Percentiles rank a stretch among this genome's conserved stretches.
phyloP scores from a whole-genome alignment of 257 asterid genomes.

The Solanum rostratum region DNA sequence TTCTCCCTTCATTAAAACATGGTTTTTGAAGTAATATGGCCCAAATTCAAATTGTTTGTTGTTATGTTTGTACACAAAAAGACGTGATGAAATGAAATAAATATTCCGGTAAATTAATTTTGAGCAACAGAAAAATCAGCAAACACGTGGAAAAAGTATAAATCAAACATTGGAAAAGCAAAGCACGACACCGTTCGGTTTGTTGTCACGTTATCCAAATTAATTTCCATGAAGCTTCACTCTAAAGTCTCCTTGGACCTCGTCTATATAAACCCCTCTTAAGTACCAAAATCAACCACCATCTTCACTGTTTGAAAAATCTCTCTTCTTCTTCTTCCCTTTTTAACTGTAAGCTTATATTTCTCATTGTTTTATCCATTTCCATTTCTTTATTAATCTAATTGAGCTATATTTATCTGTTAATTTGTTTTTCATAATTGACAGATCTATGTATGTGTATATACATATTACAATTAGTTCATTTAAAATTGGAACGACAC shows the following conservation, averaged over 20 bases:
- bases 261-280: constrained; percentile 26
- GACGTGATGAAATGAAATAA: not conserved
- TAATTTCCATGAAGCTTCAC: constrained; percentile 17
- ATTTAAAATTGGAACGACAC: not conserved
- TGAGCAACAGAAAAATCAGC: not conserved
- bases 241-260: not conserved
- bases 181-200: constrained; percentile 7
- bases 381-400: not conserved
- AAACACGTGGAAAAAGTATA: not conserved
- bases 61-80: not conserved
- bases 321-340: constrained; percentile 14
- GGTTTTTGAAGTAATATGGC: too few species aligned
- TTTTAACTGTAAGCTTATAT: constrained; percentile 23
- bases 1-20: too few species aligned
- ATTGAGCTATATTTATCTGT: not conserved
- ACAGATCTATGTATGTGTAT: not conserved
- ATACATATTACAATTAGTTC: not conserved
- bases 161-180: not conserved
- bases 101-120: not conserved
- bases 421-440: constrained; percentile 20
- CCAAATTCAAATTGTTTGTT: too few species aligned
- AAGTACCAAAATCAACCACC: not conserved
- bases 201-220: not conserved
- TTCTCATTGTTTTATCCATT: not conserved
- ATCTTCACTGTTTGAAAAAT: not conserved